phyloP scores from a whole-genome alignment of 2,329 filamentous ascomycete genomes.

The Colletotrichum melonis region DNA sequence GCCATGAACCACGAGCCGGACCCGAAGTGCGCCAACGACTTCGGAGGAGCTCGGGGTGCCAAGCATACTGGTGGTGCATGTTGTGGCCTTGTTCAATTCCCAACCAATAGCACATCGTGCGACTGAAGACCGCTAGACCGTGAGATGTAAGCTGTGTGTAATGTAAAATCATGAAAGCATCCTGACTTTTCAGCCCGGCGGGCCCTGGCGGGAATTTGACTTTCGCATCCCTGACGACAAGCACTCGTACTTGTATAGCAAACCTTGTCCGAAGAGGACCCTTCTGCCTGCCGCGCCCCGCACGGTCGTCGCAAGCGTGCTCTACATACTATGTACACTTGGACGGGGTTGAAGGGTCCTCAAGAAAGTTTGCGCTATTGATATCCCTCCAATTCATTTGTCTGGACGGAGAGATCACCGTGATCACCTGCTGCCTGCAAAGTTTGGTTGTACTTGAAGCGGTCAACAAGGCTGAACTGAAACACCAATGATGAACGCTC shows the following conservation, averaged over 20 bases:
- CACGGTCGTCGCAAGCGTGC: conserved; percentile 10
- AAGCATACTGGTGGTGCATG: not conserved
- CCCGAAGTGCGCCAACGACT: conserved; percentile 21
- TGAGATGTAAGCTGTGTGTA: conserved; percentile 6
- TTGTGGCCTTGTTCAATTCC: conserved; percentile 11
- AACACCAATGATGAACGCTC: conserved; percentile 19
- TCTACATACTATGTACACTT: not conserved
- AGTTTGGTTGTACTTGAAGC: conserved; percentile 19
- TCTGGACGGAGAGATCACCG: conserved; percentile 29
- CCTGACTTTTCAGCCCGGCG: conserved; percentile 11
- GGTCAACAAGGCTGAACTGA: conserved; percentile 34
- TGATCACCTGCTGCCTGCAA: conserved; percentile 27
- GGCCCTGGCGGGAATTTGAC: conserved; percentile 21
- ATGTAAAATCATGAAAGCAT: conserved; percentile 16
- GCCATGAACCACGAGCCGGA: conserved; percentile 16
- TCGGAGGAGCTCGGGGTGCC: conserved; percentile 27
- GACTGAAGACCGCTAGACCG: not conserved
- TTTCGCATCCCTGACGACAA: conserved; percentile 25
- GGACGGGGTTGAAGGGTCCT: conserved; percentile 18
- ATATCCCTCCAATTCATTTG: conserved; percentile 19
- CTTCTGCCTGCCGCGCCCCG: conserved; percentile 22
- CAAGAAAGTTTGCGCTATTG: conserved; percentile 33
- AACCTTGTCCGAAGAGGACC: conserved; percentile 26
- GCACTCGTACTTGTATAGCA: conserved; percentile 12
- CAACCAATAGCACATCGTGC: conserved; percentile 2